These are phyloP conservation scores for Cymbopogon citratus DNA, from an alignment of 176 grass and related monocot species.

Conservation along the genomic window DNA sequence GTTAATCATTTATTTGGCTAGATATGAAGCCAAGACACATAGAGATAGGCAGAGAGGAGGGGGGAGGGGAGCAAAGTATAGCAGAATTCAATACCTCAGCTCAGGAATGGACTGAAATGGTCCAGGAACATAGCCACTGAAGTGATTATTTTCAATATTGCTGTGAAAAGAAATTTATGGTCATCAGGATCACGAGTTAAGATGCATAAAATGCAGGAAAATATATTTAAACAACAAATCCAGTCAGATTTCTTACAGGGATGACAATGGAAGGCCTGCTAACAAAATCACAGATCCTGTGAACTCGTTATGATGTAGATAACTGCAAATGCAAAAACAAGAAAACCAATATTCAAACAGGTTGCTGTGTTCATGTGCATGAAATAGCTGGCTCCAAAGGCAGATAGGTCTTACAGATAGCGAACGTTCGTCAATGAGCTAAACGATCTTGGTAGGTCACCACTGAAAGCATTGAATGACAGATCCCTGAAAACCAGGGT, in stretches of 20 bases:
- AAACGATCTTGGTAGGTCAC: conserved; percentile 77
- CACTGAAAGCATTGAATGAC: conserved; percentile 73
- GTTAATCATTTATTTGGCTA: conserved; percentile 18
- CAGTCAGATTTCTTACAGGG: conserved; percentile 62
- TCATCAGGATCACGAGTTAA: conserved; percentile 16
- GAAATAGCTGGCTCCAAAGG: conserved; percentile 18
- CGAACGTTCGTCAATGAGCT: conserved; percentile 63
- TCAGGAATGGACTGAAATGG: conserved; percentile 70
- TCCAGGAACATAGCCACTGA: conserved; percentile 84
- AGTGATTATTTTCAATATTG: conserved; percentile 85
- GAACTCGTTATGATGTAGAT: conserved; percentile 76
- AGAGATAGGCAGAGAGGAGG: conserved; percentile 3
- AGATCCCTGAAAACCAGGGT: conserved; percentile 51
- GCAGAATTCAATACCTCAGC: conserved; percentile 47
- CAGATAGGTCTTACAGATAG: conserved; percentile 50
- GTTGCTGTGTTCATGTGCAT: conserved; percentile 24
- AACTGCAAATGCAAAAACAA: conserved; percentile 51
- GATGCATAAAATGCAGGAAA: not conserved
- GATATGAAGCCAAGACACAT: conserved; percentile 31
- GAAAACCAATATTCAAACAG: conserved; percentile 11
- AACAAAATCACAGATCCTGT: conserved; percentile 81
- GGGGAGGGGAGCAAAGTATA: not conserved
- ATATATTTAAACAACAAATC: conserved; percentile 6
- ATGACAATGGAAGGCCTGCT: conserved; percentile 60
- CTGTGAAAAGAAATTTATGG: not conserved